Evolutionary conservation across 768 basidiomycete genomes (phyloP), one percentile per base, ranked within the genome.

Genomic region (Auricularia auricula-judae): DNA sequence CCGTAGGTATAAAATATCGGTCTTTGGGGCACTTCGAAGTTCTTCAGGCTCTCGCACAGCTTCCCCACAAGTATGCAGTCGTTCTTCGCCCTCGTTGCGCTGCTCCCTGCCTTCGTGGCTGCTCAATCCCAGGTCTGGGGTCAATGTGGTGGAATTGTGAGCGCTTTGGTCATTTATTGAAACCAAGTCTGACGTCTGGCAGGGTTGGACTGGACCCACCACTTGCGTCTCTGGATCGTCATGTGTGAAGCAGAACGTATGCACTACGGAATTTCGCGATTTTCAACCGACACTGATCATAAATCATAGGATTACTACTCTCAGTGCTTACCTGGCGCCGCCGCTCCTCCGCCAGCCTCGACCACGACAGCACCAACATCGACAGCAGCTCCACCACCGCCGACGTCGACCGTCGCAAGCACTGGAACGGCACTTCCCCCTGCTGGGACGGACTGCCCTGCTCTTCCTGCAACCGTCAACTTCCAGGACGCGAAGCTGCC

Each of bases 401-500:
- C 47, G 47, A 18, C 47, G 21, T 51, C 47, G 1, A 51, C 47
- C 16, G 3, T 8, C 47, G 14, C 47, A 18, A 51, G 47, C 47
- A 51, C 47, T 5, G 47, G 11, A 3, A 51, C 47, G 1, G 21
- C 47, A 14, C 14, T 18, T 18, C 47, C 47, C 11, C 47, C 47
- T 51, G 47, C 18, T 3, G 18, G 18, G 2, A 5, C 18, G 5
- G 3, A 16, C 14, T 51, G 47, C 47, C 47, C 47, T 16, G 47
- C 47, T 5, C 11, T 18, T 16, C 47, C 47, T 4, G 47, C 47
- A 18, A 51, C 47, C 16, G 47, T 51, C 47, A 51, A 16, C 14
- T 75, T 76, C 23, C 76, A 75, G 66, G 78, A 79, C 67, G 63
- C 76, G 63, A 77, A 76, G 63, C 77, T 85, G 16, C 81, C 80